Conservation (phyloP, 176 grass and related monocot species). For the Typha latifolia region DNA sequence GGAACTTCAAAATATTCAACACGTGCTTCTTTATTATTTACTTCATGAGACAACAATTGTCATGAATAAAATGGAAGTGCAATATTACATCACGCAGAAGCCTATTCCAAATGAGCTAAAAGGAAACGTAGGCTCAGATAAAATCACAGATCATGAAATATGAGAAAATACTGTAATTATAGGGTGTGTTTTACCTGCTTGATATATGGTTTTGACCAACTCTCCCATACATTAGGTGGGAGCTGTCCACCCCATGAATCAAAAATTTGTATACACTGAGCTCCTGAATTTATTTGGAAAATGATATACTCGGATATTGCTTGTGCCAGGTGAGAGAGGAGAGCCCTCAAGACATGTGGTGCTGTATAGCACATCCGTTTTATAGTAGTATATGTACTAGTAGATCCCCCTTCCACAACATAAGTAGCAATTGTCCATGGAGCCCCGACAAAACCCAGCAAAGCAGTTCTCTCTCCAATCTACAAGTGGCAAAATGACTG, state of each 20-base stretch:
- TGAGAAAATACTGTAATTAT: background rate
- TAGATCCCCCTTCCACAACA: constrained; percentile 87
- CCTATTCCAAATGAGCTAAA: no score
- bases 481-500: constrained; percentile 15
- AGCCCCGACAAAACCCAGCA: constrained; percentile 93
- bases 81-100: no score
- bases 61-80: no score
- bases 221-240: constrained; percentile 92
- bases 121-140: background rate
- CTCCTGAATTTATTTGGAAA: constrained; percentile 91
- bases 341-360: constrained; percentile 70
- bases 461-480: constrained; percentile 72
- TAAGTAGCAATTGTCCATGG: constrained; percentile 99
- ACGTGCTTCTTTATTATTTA: no score
- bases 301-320: constrained; percentile 91
- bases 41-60: no score
- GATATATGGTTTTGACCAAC: constrained; percentile 99
- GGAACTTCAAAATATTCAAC: no score
- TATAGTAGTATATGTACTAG: constrained; percentile 81
- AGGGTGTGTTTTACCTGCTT: constrained; percentile 42
- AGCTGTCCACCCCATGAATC: constrained; percentile 99
- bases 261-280: constrained; percentile 98
- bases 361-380: constrained; percentile 90
- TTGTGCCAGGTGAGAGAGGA: constrained; percentile 71
- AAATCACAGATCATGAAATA: background rate